Conservation (phyloP, 2,329 filamentous ascomycete genomes). For the Xenosphaeropsis pyriputrescens region DNA sequence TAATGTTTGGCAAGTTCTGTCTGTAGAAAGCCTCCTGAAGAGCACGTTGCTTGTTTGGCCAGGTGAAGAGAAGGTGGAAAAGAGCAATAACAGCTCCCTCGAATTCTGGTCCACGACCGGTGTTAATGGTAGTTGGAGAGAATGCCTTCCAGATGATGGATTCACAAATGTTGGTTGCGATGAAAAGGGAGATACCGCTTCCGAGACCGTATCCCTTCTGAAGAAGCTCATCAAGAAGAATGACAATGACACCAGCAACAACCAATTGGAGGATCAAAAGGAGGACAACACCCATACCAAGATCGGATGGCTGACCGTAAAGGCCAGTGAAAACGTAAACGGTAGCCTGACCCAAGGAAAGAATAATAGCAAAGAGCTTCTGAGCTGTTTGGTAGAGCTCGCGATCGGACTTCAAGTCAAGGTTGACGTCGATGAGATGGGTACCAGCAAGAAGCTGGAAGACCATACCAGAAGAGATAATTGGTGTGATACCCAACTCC, state of each 20-base stretch:
- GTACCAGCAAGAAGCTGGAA: conserved; percentile 99
- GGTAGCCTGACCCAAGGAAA: conserved; percentile 93
- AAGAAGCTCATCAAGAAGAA: conserved; percentile 95
- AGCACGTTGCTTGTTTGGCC: conserved; percentile 98
- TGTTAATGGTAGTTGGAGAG: conserved; percentile 98
- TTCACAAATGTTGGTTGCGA: conserved; percentile 99
- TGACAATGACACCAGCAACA: conserved; percentile 94
- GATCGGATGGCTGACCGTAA: conserved; percentile 91
- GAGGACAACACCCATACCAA: conserved; percentile 95
- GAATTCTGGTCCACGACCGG: conserved; percentile 95
- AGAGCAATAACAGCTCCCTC: conserved; percentile 96
- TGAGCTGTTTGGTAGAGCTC: conserved; percentile 99
- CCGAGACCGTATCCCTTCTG: conserved; percentile 99
- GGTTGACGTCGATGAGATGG: conserved; percentile 99
- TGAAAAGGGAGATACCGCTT: conserved; percentile 98
- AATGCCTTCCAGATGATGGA: conserved; percentile 99
- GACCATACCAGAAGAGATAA: conserved; percentile 99
- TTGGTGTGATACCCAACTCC: conserved; percentile 94
- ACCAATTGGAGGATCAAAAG: conserved; percentile 96
- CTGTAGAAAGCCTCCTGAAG: conserved; percentile 98
- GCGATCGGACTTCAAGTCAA: conserved; percentile 98
- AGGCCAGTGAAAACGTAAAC: conserved; percentile 98
- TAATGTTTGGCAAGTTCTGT: conserved; percentile 98
- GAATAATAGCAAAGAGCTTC: conserved; percentile 96
- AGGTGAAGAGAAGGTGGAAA: conserved; percentile 95